Evolutionary conservation across 1,139 yeast species (phyloP).

Genomic region (Kodamaea alishanica): DNA sequence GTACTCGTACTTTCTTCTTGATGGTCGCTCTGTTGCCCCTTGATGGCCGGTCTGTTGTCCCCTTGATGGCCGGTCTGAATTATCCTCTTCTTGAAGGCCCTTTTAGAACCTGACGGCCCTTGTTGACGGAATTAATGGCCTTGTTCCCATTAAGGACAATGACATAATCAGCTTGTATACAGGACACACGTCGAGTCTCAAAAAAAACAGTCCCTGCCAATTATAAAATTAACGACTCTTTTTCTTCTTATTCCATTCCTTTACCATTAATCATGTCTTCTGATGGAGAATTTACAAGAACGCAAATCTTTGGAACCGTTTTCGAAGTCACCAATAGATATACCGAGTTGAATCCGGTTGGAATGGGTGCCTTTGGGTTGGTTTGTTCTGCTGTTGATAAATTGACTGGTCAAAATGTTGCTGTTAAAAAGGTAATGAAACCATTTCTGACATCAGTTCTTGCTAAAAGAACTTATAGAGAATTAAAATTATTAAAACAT

Average conservation of each 20-base stretch:
- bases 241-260: background rate
- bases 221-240: background rate
- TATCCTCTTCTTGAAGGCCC: too few species aligned
- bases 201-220: background rate
- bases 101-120: too few species aligned
- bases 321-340: conserved; percentile 92
- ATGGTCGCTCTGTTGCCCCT: too few species aligned
- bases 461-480: conserved; percentile 95
- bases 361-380: conserved; percentile 98
- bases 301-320: conserved; percentile 79
- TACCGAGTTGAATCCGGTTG: conserved; percentile 92
- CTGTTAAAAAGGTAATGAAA: conserved; percentile 95
- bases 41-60: too few species aligned
- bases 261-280: conserved; percentile 17
- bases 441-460: conserved; percentile 93
- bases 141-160: too few species aligned
- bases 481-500: conserved; percentile 87
- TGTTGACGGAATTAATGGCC: too few species aligned
- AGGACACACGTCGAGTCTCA: background rate
- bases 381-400: conserved; percentile 96
- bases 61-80: too few species aligned
- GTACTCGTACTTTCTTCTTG: too few species aligned
- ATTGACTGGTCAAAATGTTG: conserved; percentile 88
- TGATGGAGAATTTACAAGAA: conserved; percentile 33
- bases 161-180: too few species aligned